Percentiles rank a stretch among this genome's conserved stretches.
phyloP scores from a whole-genome alignment of 371 early-diverging fungal genomes.

The Rhizopus delemar region DNA sequence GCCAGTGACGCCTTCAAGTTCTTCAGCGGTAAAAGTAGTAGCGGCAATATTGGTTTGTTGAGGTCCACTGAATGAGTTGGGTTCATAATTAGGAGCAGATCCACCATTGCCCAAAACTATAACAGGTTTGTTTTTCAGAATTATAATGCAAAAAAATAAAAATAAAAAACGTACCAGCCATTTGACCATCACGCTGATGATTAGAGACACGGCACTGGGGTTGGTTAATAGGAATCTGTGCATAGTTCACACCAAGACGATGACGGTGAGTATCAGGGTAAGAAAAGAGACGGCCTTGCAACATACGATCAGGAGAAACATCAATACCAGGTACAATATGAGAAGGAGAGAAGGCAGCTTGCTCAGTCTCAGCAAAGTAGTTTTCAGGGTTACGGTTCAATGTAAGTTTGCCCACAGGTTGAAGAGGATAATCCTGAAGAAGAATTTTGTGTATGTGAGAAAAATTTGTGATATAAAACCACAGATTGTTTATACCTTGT shows the following conservation, averaged over 20 bases:
- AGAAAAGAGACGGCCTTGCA: slow-evolving; percentile 80
- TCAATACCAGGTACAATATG: slow-evolving; percentile 79
- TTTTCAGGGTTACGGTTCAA: slow-evolving; percentile 78
- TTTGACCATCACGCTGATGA: slow-evolving; percentile 70
- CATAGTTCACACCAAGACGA: slow-evolving; percentile 78
- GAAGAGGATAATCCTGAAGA: slow-evolving; percentile 66
- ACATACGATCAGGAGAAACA: slow-evolving; percentile 70
- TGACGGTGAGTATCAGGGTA: slow-evolving; percentile 85
- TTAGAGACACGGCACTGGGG: slow-evolving; percentile 54
- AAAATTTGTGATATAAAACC: slow-evolving; percentile 33
- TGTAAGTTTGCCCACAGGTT: slow-evolving; percentile 71
- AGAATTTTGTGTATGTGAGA: slow-evolving; percentile 35
- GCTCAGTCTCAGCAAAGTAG: slow-evolving; percentile 83
- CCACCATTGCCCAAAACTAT: slow-evolving; percentile 68
- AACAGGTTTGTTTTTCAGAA: not conserved
- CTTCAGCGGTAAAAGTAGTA: slow-evolving; percentile 45
- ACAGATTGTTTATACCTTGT: slow-evolving; percentile 32
- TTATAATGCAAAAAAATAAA: not conserved
- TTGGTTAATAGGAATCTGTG: slow-evolving; percentile 78
- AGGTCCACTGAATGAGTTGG: slow-evolving; percentile 67
- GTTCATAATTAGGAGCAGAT: slow-evolving; percentile 75
- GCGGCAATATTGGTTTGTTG: slow-evolving; percentile 53
- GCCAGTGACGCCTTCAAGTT: slow-evolving; percentile 56
- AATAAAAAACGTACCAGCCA: slow-evolving; percentile 17
- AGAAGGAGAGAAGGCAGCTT: slow-evolving; percentile 75